Evolutionary conservation across 164 flowering plant genomes (phyloP).

Genomic region (Vitis amurensis): DNA sequence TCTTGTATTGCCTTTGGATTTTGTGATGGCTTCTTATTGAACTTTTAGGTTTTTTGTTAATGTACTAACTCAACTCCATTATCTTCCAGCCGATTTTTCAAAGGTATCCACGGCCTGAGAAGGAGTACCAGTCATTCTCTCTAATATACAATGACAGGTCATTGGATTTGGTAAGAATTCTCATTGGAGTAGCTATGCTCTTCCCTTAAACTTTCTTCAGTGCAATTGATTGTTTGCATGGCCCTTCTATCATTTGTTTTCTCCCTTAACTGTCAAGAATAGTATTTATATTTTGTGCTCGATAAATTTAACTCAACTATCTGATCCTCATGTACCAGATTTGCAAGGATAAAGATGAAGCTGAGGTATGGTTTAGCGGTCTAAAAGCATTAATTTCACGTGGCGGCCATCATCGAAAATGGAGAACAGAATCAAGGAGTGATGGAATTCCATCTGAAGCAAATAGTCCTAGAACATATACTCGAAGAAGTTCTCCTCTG

Average conservation of each 20-base stretch:
- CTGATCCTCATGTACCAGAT: conserved; percentile 45
- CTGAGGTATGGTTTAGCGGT: conserved; percentile 99
- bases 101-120: conserved; percentile 95
- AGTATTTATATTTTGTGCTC: background rate
- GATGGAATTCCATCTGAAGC: conserved; percentile 93
- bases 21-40: background rate
- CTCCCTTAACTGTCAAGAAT: background rate
- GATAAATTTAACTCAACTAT: conserved; percentile 2
- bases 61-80: conserved; percentile 12
- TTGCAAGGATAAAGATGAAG: conserved; percentile 99
- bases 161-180: conserved; percentile 70
- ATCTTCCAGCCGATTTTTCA: conserved; percentile 82
- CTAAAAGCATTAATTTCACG: conserved; percentile 91
- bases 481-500: conserved; percentile 91
- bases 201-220: background rate
- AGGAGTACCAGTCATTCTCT: conserved; percentile 95
- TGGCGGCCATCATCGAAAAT: conserved; percentile 71
- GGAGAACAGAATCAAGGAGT: conserved; percentile 96
- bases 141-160: conserved; percentile 88
- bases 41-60: background rate
- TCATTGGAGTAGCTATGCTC: background rate
- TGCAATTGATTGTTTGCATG: background rate
- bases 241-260: background rate
- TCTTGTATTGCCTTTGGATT: background rate
- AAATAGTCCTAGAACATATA: conserved; percentile 91